Evolutionary conservation across 768 basidiomycete species (phyloP).

Genomic region (Termitomyces sp.): DNA sequence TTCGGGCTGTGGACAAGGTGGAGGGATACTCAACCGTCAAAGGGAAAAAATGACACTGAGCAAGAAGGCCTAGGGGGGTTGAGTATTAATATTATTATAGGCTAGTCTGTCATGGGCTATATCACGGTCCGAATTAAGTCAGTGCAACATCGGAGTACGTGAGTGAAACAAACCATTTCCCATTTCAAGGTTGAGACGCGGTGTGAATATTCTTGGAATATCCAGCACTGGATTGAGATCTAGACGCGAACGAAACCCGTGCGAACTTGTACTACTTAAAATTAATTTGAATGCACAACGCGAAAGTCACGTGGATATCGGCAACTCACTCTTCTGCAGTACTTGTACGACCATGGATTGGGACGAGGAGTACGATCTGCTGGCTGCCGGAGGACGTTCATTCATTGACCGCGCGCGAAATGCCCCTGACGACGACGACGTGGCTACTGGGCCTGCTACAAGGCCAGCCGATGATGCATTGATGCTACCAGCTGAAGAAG

Average conservation of each 20-base stretch:
- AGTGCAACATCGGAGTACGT: not conserved
- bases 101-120: no score
- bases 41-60: not conserved
- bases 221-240: not conserved
- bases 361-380: conserved; percentile 37
- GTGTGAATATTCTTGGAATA: no score
- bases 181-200: not conserved
- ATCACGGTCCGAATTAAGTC: no score
- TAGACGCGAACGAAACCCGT: not conserved
- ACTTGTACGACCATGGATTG: conserved; percentile 34
- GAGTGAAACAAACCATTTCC: not conserved
- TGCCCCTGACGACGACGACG: conserved; percentile 35
- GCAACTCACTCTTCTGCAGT: not conserved
- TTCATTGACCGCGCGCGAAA: conserved; percentile 34
- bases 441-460: conserved; percentile 27
- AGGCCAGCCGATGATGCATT: conserved; percentile 7
- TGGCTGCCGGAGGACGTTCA: conserved; percentile 22
- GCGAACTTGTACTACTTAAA: not conserved
- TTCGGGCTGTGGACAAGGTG: not conserved
- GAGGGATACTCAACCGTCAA: not conserved
- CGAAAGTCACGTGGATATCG: not conserved
- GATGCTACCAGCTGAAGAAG: conserved; percentile 28
- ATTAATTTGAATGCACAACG: no score
- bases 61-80: not conserved
- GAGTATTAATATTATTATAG: no score